Percentiles rank a stretch among this genome's conserved stretches.
These are phyloP conservation scores for Phaeophleospora eucalypticola DNA, from an alignment of 2,329 filamentous ascomycete genomes.

Conservation along the genomic window DNA sequence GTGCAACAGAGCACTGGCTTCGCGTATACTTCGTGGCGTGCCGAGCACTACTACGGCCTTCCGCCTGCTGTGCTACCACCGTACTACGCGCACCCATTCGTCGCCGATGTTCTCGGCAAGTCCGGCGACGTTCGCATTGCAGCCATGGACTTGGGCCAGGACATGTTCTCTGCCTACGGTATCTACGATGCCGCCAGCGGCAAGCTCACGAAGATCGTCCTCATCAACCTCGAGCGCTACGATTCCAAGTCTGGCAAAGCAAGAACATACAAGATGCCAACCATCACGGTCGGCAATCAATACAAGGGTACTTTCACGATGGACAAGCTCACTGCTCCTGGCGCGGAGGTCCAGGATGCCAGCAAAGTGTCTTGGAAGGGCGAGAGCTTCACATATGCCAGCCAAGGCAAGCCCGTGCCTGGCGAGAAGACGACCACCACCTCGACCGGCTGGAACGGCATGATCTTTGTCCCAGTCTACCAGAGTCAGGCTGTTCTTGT, in stretches of 20 bases:
- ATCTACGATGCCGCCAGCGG: conserved; percentile 9
- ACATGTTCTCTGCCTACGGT: conserved; percentile 10
- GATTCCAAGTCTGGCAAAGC: conserved; percentile 1
- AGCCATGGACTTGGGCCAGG: conserved; percentile 4
- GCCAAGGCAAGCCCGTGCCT: conserved; percentile 6
- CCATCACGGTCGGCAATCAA: neutral
- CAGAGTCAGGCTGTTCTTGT: conserved; percentile 11
- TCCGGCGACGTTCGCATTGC: conserved; percentile 7
- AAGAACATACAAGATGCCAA: conserved; percentile 1
- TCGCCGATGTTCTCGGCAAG: conserved; percentile 13
- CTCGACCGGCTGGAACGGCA: neutral
- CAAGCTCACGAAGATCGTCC: conserved; percentile 8
- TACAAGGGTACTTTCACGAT: conserved; percentile 5
- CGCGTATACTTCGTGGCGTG: conserved; percentile 12
- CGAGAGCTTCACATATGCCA: conserved; percentile 8
- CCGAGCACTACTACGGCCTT: conserved; percentile 1
- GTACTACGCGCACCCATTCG: conserved; percentile 15
- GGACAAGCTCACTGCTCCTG: conserved; percentile 11
- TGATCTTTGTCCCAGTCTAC: conserved; percentile 1
- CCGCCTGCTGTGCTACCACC: conserved; percentile 13
- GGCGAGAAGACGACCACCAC: conserved; percentile 2
- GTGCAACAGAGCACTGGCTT: conserved; percentile 15
- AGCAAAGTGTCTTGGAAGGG: conserved; percentile 13
- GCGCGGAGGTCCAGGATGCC: conserved; percentile 10
- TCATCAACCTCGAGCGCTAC: conserved; percentile 12